Conservation (phyloP, 1,284 basidiomycete species). For the Ustilago tritici region DNA sequence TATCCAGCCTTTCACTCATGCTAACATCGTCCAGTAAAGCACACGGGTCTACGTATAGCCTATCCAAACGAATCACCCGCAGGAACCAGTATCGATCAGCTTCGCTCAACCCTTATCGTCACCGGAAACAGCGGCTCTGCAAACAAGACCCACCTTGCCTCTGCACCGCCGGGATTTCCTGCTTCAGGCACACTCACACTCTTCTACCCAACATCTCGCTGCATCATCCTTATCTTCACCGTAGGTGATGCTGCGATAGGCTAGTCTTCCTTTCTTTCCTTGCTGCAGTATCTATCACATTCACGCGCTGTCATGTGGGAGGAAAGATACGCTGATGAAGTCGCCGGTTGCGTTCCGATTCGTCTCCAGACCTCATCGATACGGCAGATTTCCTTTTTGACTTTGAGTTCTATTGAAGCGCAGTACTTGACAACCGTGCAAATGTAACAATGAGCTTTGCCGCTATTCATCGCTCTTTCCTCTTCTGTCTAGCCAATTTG, state of each 20-base stretch:
- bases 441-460: conserved; percentile 1
- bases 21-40: too few relatives aligned
- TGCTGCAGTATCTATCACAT: not conserved
- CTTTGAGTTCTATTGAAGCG: not conserved
- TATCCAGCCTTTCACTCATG: too few relatives aligned
- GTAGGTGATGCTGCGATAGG: not conserved
- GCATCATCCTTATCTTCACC: not conserved
- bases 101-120: not conserved
- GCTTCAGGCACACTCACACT: not conserved
- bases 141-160: not conserved
- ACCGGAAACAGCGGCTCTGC: conserved; percentile 1
- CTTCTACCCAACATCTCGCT: not conserved
- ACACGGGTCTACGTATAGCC: too few relatives aligned
- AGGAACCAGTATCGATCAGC: too few relatives aligned
- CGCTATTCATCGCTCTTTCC: not conserved
- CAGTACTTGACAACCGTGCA: conserved; percentile 1
- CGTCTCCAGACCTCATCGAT: not conserved
- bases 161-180: not conserved
- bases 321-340: not conserved
- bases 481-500: conserved; percentile 2
- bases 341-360: not conserved
- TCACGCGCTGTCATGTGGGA: not conserved
- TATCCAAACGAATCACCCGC: too few relatives aligned
- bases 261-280: not conserved
- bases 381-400: not conserved